phyloP scores from a whole-genome alignment of 2,329 filamentous ascomycete genomes.

The Fulvia fulva region DNA sequence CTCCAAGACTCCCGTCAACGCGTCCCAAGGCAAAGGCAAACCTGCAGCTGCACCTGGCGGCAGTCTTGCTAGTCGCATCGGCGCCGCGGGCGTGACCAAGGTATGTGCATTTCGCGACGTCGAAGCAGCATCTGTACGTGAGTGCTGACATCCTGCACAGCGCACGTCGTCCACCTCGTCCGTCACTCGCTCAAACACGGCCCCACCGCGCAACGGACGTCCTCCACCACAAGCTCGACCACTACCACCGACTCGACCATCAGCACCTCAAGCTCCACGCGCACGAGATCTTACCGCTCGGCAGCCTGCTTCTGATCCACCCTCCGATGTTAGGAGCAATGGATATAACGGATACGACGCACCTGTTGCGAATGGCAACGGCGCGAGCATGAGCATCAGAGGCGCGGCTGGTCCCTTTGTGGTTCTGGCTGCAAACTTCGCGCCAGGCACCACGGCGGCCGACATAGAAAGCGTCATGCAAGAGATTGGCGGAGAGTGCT shows the following conservation, averaged over 20 bases:
- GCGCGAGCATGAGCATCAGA: constrained; percentile 62
- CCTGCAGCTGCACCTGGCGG: constrained; percentile 38
- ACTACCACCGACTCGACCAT: constrained; percentile 7
- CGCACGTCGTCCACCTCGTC: constrained; percentile 30
- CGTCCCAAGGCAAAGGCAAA: constrained; percentile 33
- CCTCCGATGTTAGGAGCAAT: constrained; percentile 27
- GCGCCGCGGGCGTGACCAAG: constrained; percentile 69
- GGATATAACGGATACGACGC: constrained; percentile 29
- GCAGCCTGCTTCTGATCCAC: constrained; percentile 35
- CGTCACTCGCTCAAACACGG: constrained; percentile 24
- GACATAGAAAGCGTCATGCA: constrained; percentile 77
- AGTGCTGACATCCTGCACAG: constrained; percentile 9
- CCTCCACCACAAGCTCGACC: constrained; percentile 15
- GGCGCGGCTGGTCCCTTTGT: constrained; percentile 67
- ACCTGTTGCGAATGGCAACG: constrained; percentile 25
- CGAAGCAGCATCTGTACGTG: neutral
- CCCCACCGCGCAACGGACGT: constrained; percentile 19
- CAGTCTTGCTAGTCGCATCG: constrained; percentile 68
- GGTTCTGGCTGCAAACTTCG: constrained; percentile 77
- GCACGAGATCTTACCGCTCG: constrained; percentile 38
- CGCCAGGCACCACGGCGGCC: constrained; percentile 72
- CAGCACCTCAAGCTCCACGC: constrained; percentile 32
- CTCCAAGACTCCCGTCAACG: constrained; percentile 53
- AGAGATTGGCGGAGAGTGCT: constrained; percentile 59
- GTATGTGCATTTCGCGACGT: constrained; percentile 37